phyloP scores from a whole-genome alignment of 495 filamentous ascomycete species.

The Xylaria palmicola region DNA sequence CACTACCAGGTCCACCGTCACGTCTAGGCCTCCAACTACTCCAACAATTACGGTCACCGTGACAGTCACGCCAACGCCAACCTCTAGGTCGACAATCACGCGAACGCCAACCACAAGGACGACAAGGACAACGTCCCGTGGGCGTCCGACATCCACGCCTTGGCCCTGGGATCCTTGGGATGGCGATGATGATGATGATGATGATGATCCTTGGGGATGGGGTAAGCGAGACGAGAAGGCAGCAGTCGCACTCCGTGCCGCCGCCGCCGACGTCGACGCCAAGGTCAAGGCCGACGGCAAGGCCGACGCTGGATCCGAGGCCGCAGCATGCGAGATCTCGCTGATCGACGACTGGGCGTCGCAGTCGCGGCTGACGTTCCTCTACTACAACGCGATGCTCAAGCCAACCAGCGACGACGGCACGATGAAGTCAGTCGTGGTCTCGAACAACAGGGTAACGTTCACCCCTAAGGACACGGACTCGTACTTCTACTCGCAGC shows the following conservation, averaged over 20 bases:
- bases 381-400: constrained; percentile 61
- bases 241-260: constrained; percentile 15
- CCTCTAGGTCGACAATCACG: no score
- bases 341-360: constrained; percentile 63
- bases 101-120: no score
- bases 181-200: constrained; percentile 19
- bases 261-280: not conserved
- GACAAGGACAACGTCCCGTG: no score
- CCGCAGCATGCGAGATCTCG: constrained; percentile 47
- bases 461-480: constrained; percentile 47
- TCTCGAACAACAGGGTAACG: constrained; percentile 53
- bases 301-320: constrained; percentile 13
- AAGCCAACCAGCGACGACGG: constrained; percentile 59
- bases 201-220: not conserved
- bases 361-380: constrained; percentile 63
- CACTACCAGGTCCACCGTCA: constrained; percentile 19
- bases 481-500: constrained; percentile 61
- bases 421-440: constrained; percentile 57
- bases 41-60: constrained; percentile 18
- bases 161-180: constrained; percentile 19
- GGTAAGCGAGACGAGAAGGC: constrained; percentile 17
- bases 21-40: not conserved
- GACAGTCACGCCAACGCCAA: constrained; percentile 20
- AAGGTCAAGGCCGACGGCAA: not conserved
- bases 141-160: constrained; percentile 2